Evolutionary conservation across 2,329 filamentous ascomycete genomes (phyloP), one percentile per base, ranked within the genome.

Genomic region (Colletotrichum musicola): DNA sequence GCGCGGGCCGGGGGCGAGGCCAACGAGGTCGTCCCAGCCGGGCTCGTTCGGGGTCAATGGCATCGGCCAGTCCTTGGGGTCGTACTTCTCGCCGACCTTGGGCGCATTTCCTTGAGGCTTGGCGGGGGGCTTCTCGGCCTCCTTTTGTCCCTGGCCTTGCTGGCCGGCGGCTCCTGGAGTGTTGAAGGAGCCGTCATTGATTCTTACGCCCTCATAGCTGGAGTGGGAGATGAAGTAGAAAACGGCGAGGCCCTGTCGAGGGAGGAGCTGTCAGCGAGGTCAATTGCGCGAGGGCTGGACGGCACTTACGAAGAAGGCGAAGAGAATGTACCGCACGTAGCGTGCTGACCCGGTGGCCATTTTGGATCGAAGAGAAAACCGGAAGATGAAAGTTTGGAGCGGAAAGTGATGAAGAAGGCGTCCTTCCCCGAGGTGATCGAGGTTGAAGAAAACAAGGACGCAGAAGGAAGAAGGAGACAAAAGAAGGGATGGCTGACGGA

Each of bases 151-250:
- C 25, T 64, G 63, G 63, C 60, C 59, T 27, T 66, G 64, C 38
- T 70, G 64, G 18, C 56, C 62, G 16, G 57, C 55, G 20, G 58
- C 72, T 71, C 84, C 92, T 55, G 84, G 88, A 71, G 53, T 50
- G 40, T 27, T 60, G 50, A 61, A 67, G 35, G 50, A 49, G 67
- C 67, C 70, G 58, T 71, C 51, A 30, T 68, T 53, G 38, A 71
- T 63, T 20, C 67, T 66, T 40, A 83, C 79, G 54, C 80, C 79
- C 63, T 86, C 80, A 73, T 86, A 83, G 62, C 79, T 82, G 49
- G 85, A 86, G 72, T 84, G 82, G 64, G 93, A 92, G 77, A 97
- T 89, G 81, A 95, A 94, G 83, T 95, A 96, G 79, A 97, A 87
- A 71, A 97, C 84, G 71, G 90, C 85, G 71, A 97, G 81, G 65